A percentile compares a stretch with the other conserved stretches of the same genome.
Evolutionary conservation across 2,329 filamentous ascomycete species (phyloP).

Genomic region (Penicillium sp.): DNA sequence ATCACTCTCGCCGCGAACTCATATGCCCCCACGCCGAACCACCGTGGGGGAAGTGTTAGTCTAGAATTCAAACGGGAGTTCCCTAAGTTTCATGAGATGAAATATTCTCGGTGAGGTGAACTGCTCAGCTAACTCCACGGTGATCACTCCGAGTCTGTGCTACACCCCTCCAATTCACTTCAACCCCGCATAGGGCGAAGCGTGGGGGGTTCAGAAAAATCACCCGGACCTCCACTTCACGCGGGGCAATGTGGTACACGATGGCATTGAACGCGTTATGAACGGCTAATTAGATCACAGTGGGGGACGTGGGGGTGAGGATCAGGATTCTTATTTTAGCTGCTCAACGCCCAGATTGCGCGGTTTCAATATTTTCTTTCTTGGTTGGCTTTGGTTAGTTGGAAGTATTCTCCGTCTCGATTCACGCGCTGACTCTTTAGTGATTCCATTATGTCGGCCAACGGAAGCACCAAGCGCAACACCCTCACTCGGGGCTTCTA

Average conservation of each 20-base stretch:
- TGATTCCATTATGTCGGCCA: slow-evolving; percentile 22
- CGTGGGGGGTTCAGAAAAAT: slow-evolving; percentile 1
- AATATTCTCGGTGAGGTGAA: not conserved
- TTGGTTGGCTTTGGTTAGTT: not conserved
- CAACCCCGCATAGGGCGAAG: slow-evolving; percentile 2
- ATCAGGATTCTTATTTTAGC: slow-evolving; percentile 18
- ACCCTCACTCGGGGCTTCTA: slow-evolving; percentile 57
- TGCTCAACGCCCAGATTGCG: not conserved
- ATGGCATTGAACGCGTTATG: not conserved
- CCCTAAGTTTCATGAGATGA: not conserved
- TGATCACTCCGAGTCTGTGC: not conserved
- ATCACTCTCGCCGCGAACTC: not conserved
- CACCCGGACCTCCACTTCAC: not conserved
- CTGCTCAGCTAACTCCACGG: not conserved
- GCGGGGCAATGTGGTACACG: not conserved
- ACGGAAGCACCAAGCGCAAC: slow-evolving; percentile 22
- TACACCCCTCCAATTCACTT: not conserved
- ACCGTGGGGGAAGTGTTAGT: not conserved
- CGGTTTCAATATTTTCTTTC: not conserved
- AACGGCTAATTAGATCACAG: slow-evolving; percentile 12
- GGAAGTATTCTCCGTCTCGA: not conserved
- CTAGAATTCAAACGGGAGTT: not conserved
- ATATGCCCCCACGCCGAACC: not conserved
- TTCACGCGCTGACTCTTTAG: not conserved
- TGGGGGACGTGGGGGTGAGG: slow-evolving; percentile 19